Conservation (phyloP, 83 land plant genomes). For the Thuja plicata region DNA sequence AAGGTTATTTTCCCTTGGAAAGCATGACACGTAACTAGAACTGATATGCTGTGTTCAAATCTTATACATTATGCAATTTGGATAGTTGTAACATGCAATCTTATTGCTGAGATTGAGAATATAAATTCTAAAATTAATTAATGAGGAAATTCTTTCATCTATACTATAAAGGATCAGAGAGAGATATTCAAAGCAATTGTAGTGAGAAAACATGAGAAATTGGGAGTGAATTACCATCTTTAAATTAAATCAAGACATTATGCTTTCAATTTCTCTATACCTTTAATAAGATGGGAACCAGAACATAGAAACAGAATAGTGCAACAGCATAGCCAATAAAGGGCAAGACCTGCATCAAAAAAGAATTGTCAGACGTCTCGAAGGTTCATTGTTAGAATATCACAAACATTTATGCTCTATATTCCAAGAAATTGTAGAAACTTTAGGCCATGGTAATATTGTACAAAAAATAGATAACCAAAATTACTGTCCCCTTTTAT, state of each 20-base stretch:
- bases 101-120: neutral
- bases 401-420: neutral
- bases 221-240: neutral
- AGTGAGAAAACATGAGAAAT: neutral
- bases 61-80: neutral
- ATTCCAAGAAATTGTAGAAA: neutral
- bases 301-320: conserved; percentile 29
- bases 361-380: conserved; percentile 3
- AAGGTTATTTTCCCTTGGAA: neutral
- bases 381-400: neutral
- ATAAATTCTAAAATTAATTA: neutral
- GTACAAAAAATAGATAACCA: neutral
- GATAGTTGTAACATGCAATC: neutral
- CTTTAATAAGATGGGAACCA: conserved; percentile 38
- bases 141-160: neutral
- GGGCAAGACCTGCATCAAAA: conserved; percentile 29
- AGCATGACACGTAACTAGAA: neutral
- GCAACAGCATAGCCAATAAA: conserved; percentile 37
- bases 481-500: neutral
- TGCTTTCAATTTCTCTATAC: conserved; percentile 14
- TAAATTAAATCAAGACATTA: neutral
- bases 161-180: neutral
- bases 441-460: neutral
- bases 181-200: neutral
- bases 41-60: neutral